Evolutionary conservation across 257 asterid genomes (phyloP).

Genomic region (Coffea canephora): DNA sequence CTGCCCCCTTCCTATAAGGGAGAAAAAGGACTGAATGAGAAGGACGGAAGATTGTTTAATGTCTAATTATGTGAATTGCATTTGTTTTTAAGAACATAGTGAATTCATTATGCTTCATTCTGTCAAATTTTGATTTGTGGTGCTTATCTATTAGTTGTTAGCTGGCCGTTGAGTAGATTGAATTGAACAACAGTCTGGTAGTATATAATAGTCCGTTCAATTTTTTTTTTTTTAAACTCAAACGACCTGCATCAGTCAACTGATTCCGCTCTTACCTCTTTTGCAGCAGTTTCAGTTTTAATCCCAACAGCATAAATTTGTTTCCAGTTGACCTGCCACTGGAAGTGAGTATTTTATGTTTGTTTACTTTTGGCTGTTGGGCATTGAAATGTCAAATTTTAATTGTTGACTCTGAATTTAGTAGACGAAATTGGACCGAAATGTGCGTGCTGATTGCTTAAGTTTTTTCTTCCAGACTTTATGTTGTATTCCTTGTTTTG

Average conservation of each 20-base stretch:
- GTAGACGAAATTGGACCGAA: not conserved
- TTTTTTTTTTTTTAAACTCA: too few relatives aligned
- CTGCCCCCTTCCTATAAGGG: not conserved
- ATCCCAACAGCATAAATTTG: constrained; percentile 61
- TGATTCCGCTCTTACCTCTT: constrained; percentile 11
- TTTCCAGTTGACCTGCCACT: constrained; percentile 54
- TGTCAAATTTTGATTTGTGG: not conserved
- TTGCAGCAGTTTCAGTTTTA: constrained; percentile 65
- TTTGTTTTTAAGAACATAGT: not conserved
- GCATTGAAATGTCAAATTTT: not conserved
- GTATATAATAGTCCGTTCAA: not conserved
- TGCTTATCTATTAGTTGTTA: not conserved
- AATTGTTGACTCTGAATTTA: not conserved
- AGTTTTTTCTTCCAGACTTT: not conserved
- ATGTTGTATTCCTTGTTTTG: not conserved
- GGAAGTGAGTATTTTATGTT: constrained; percentile 46
- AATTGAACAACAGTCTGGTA: not conserved
- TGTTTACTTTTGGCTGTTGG: not conserved
- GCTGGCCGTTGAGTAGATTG: not conserved
- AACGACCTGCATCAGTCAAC: not conserved
- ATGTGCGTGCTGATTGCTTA: not conserved
- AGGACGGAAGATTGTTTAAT: not conserved
- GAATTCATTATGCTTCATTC: not conserved
- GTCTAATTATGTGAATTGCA: not conserved
- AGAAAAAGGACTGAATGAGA: not conserved